A percentile compares a stretch with the other conserved stretches of the same genome.
Evolutionary conservation across 345 rosid species (phyloP).

Genomic region (Citropsis articulata): DNA sequence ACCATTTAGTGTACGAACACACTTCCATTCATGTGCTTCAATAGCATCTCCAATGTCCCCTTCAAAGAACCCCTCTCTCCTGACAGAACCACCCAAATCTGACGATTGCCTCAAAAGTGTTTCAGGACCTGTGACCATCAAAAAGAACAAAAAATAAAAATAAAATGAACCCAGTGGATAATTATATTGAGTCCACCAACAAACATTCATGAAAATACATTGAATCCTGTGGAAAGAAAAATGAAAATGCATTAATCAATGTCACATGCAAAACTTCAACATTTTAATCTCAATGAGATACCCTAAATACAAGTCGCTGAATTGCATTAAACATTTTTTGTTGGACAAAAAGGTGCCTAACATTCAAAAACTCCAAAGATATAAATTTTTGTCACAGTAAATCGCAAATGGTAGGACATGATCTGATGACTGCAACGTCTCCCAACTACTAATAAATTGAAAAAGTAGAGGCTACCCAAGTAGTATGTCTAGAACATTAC

Average conservation of each 20-base stretch:
- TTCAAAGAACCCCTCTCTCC: slow-evolving; percentile 48
- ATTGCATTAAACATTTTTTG: neutral
- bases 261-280: neutral
- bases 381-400: neutral
- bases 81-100: slow-evolving; percentile 35
- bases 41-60: slow-evolving; percentile 82
- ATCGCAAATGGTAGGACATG: neutral
- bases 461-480: neutral
- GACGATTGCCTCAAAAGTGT: slow-evolving; percentile 75
- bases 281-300: neutral
- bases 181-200: neutral
- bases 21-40: slow-evolving; percentile 89
- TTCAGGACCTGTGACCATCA: slow-evolving; percentile 69
- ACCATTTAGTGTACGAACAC: slow-evolving; percentile 86
- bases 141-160: slow-evolving; percentile 2
- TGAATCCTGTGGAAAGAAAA: neutral
- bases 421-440: neutral
- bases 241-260: neutral
- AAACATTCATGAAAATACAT: neutral
- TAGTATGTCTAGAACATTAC: neutral
- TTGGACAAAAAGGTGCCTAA: neutral
- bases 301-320: neutral
- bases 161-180: neutral
- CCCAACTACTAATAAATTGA: neutral
- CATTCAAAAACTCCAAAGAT: neutral